Evolutionary conservation across 1,284 basidiomycete species (phyloP).

Genomic region (Ustilago xerochloae): DNA sequence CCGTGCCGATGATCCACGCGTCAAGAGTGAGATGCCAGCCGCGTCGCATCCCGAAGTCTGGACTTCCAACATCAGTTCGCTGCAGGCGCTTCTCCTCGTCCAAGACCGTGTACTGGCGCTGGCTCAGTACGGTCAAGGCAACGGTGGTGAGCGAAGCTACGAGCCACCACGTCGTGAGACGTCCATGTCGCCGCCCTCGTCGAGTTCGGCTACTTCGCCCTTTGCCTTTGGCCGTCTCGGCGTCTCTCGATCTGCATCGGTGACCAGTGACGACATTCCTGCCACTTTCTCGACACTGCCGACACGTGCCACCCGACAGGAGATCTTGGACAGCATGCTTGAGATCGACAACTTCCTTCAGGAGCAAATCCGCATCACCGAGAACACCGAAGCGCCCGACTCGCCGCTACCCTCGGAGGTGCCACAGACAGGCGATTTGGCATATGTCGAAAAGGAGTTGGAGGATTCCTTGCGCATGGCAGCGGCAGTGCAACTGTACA

Average conservation of each 20-base stretch:
- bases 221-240: conserved; percentile 39
- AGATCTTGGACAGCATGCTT: conserved; percentile 59
- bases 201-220: conserved; percentile 22
- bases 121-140: conserved; percentile 34
- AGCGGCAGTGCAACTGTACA: conserved; percentile 62
- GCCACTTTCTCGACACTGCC: conserved; percentile 46
- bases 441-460: conserved; percentile 53
- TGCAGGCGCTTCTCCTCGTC: conserved; percentile 58
- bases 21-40: conserved; percentile 56
- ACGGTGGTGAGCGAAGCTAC: conserved; percentile 8
- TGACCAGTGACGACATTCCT: conserved; percentile 29
- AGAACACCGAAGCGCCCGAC: conserved; percentile 32
- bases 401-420: conserved; percentile 32
- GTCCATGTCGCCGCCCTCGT: conserved; percentile 22
- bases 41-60: conserved; percentile 43
- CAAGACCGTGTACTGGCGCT: conserved; percentile 61
- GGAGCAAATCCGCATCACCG: conserved; percentile 54
- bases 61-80: conserved; percentile 52
- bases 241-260: conserved; percentile 32
- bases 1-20: conserved; percentile 62
- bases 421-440: conserved; percentile 31
- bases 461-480: conserved; percentile 51
- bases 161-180: conserved; percentile 22
- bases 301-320: conserved; percentile 46
- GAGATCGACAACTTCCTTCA: conserved; percentile 57